These are phyloP conservation scores for peach (Prunus persica) DNA, from an alignment of 306 rosid species.

Conservation along the genomic window Prunus_persica_NCBIv2 NC_034015.1:13229501-13230000, in stretches of 20 bases:
- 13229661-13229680: neutral
- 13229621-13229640: neutral
- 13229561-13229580: neutral
- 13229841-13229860: constrained; percentile 76
- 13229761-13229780: constrained; percentile 28
- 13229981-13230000: neutral
- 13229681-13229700: neutral
- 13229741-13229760: no score
- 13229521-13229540: neutral
- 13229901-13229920: neutral
- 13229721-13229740: neutral
- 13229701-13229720: neutral
- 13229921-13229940: no score
- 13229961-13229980: no score
- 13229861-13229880: constrained; percentile 48
- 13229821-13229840: constrained; percentile 98
- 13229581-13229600: neutral
- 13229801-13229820: constrained; percentile 88
- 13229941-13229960: no score
- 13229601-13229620: neutral
- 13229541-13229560: neutral
- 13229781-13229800: constrained; percentile 96
- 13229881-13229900: neutral
- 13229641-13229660: neutral
- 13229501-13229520: neutral